These are phyloP conservation scores for Teratosphaeria pseudoeucalypti DNA, from an alignment of 2,329 filamentous ascomycete genomes.

Conservation along the genomic window DNA sequence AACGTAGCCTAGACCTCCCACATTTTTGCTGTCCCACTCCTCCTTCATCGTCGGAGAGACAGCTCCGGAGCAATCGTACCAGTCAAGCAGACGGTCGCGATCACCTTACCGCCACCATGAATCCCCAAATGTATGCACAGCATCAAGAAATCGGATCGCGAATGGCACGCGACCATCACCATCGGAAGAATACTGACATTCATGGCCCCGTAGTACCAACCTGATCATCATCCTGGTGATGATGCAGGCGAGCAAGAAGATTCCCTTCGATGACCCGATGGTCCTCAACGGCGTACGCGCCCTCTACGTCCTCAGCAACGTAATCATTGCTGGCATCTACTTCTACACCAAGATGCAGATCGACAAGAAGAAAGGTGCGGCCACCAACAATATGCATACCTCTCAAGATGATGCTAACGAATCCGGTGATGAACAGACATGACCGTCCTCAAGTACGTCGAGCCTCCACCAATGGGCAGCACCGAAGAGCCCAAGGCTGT, in stretches of 20 bases:
- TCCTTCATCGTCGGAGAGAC: no score
- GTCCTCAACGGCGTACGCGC: conserved; percentile 55
- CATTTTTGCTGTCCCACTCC: neutral
- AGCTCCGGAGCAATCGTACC: neutral
- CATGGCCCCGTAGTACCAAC: conserved; percentile 58
- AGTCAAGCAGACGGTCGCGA: neutral
- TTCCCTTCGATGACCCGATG: conserved; percentile 83
- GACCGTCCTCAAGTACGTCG: conserved; percentile 97
- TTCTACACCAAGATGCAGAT: conserved; percentile 75
- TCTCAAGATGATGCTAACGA: neutral
- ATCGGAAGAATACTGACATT: neutral
- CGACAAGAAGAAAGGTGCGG: conserved; percentile 89
- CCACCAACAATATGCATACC: neutral
- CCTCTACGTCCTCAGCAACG: conserved; percentile 59
- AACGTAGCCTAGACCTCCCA: neutral
- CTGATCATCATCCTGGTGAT: conserved; percentile 89
- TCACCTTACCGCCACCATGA: neutral
- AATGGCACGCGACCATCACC: neutral
- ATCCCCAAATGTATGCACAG: neutral
- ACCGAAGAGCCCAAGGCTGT: conserved; percentile 91
- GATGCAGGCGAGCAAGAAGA: conserved; percentile 96
- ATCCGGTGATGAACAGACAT: conserved; percentile 53
- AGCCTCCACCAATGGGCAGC: conserved; percentile 86
- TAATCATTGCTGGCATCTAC: conserved; percentile 78
- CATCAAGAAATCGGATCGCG: neutral